Evolutionary conservation across 2,329 filamentous ascomycete genomes (phyloP).

Genomic region (Xylogone sp.): DNA sequence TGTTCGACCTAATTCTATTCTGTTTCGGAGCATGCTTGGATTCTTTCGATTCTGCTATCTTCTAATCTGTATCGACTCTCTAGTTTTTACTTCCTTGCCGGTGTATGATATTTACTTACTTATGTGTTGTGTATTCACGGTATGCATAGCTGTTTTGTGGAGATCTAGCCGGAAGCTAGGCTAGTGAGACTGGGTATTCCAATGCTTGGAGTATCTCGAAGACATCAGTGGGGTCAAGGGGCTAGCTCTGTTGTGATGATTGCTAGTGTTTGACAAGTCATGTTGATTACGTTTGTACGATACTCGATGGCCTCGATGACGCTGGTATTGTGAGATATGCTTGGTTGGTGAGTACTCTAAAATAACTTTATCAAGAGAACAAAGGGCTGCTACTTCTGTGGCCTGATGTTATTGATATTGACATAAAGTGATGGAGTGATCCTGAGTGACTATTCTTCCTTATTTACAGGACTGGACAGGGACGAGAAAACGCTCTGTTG

Average conservation of each 20-base stretch:
- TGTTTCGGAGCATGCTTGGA: background rate
- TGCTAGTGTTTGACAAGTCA: background rate
- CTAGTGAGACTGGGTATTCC: background rate
- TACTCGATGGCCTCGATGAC: no score
- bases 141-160: background rate
- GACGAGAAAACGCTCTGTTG: no score
- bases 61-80: constrained; percentile 7
- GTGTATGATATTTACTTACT: constrained; percentile 8
- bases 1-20: background rate
- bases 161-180: background rate
- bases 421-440: background rate
- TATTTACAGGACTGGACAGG: background rate
- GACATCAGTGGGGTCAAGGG: background rate
- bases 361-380: background rate
- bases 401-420: background rate
- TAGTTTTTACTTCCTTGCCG: constrained; percentile 10
- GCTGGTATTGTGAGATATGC: background rate
- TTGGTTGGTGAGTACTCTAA: background rate
- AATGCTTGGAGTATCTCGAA: background rate
- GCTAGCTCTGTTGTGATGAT: background rate
- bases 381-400: background rate
- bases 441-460: background rate
- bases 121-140: constrained; percentile 2
- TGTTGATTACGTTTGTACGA: background rate
- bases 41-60: background rate